These are phyloP conservation scores for Epichloe bromicola DNA, from an alignment of 2,329 filamentous ascomycete genomes.

Conservation along the genomic window DNA sequence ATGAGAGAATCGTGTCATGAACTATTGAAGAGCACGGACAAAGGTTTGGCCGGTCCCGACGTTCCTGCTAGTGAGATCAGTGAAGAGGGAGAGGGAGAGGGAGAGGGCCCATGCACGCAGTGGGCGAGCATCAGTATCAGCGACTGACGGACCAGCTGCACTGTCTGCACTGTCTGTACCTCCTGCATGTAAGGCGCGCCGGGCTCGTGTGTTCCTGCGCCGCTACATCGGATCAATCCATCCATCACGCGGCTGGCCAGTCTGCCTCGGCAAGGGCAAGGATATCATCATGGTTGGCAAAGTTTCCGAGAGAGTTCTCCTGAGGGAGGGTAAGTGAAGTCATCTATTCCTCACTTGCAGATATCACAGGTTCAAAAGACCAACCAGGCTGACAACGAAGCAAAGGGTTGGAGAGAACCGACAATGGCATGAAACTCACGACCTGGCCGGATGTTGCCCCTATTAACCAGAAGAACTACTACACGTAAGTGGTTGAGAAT, in stretches of 20 bases:
- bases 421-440: constrained; percentile 94
- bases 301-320: constrained; percentile 51
- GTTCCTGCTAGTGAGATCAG: neutral
- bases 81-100: too few relatives aligned
- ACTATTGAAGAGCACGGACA: neutral
- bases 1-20: too few relatives aligned
- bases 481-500: constrained; percentile 51
- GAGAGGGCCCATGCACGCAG: too few relatives aligned
- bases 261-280: neutral
- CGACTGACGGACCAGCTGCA: neutral
- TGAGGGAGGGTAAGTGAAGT: constrained; percentile 40
- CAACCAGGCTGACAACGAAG: constrained; percentile 2
- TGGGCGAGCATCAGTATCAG: neutral
- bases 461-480: constrained; percentile 99
- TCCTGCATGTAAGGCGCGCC: too few relatives aligned
- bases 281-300: constrained; percentile 44
- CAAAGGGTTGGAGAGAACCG: constrained; percentile 81
- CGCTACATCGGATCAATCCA: neutral
- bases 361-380: constrained; percentile 8
- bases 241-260: neutral
- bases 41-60: neutral
- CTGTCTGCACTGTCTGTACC: too few relatives aligned
- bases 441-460: constrained; percentile 86
- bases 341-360: constrained; percentile 3
- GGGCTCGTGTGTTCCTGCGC: too few relatives aligned